phyloP scores from a whole-genome alignment of 2,329 filamentous ascomycete genomes.

The Coleophoma cylindrospora region DNA sequence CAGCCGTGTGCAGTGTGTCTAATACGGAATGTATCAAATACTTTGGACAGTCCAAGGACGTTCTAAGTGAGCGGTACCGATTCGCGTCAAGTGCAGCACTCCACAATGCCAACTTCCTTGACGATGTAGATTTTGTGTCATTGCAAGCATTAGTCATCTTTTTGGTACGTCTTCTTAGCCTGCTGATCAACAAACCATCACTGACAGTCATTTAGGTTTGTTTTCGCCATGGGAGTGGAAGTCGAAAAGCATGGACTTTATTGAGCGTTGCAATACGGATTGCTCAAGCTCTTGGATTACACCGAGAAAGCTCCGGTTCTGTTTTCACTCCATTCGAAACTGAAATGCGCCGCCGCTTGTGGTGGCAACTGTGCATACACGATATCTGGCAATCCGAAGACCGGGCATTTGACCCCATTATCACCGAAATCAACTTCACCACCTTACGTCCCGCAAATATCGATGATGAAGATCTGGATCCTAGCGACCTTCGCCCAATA shows the following conservation, averaged over 20 bases:
- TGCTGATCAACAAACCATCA: background rate
- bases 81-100: constrained; percentile 30
- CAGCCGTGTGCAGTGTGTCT: background rate
- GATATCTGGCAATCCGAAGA: constrained; percentile 50
- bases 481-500: constrained; percentile 30
- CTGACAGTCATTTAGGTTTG: background rate
- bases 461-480: constrained; percentile 43
- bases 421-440: constrained; percentile 34
- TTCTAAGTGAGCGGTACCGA: constrained; percentile 31
- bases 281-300: constrained; percentile 1
- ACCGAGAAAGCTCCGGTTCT: constrained; percentile 22
- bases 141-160: constrained; percentile 1
- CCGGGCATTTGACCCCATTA: constrained; percentile 38
- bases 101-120: background rate
- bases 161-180: background rate
- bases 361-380: constrained; percentile 50
- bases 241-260: background rate
- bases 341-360: constrained; percentile 33
- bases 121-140: background rate
- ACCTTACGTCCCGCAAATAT: constrained; percentile 44
- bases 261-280: background rate
- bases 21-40: background rate
- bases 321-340: constrained; percentile 25
- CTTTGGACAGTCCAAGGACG: background rate
- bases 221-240: background rate